Base-by-base conservation (phyloP, 805 yeast genomes). In the Pichia cephalocereana region DNA sequence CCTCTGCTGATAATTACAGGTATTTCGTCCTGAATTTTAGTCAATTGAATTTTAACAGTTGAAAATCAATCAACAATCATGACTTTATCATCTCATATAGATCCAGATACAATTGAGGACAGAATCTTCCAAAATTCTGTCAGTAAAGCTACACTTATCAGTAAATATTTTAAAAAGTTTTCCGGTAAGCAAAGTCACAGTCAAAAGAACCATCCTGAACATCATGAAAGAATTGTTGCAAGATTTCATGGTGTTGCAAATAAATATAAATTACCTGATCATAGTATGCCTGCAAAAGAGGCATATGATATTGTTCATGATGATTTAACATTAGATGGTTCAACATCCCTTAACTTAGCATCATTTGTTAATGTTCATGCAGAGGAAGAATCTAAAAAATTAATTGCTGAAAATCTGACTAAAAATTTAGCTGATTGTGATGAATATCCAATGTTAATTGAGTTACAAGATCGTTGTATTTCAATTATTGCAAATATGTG, bases 371-470 rank as follows among this genome's bases (percentile, higher is more conserved):
- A 86, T 67, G 89, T 96, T 8, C 75, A 70, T 54, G 61, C 82
- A 23, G 79, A 79, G 47, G 76, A 70, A n/a, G 64, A 65, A 18
- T 79, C 83, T 4, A 65, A 67, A 18, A 70, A 70, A 53, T 72
- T 89, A 55, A 75, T 82, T 47, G 43, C 63, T 27, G 90, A 86
- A 63, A 89, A 89, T 64, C 57, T 88, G 51, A 82, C 86, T 56
- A 89, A 90, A 72, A 89, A 89, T 65, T 71, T 89, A 59, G 96
- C 96, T 9, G 97, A 89, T 66, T 83, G 83, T 57, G 96, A 90
- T 63, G 97, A 89, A 70, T 89, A 89, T 64, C 96, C 97, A 10
- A 83, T 89, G 43, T 64, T 89, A 63, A 71, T 86, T 57, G 91
- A 83, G 49, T 61, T 86, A 51, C 95, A 90, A 52, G 75, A 82